Evolutionary conservation across 768 basidiomycete genomes (phyloP).

Genomic region (Termitomyces sp.): DNA sequence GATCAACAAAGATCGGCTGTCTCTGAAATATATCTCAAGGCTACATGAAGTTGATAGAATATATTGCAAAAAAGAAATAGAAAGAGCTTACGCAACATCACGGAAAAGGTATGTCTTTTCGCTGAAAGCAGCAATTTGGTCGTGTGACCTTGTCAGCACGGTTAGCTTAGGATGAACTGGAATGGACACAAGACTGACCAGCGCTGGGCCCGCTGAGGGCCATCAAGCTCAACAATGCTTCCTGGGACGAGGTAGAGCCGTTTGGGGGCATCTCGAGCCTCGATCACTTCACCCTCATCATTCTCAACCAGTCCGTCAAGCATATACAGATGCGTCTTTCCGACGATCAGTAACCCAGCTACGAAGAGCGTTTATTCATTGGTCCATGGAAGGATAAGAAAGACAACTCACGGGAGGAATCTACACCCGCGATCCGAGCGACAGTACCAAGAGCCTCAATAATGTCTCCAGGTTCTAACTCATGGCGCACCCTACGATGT

Average conservation of each 20-base stretch:
- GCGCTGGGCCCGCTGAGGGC: conserved; percentile 73
- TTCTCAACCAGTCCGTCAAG: conserved; percentile 85
- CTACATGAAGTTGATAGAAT: conserved; percentile 28
- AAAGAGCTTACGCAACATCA: conserved; percentile 72
- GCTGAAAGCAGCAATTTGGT: conserved; percentile 71
- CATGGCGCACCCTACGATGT: conserved; percentile 78
- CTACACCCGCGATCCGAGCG: conserved; percentile 83
- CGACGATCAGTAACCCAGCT: conserved; percentile 89
- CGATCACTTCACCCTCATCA: conserved; percentile 83
- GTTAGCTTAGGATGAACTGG: background rate
- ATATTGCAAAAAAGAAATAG: background rate
- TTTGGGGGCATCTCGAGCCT: conserved; percentile 79
- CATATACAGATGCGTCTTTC: conserved; percentile 82
- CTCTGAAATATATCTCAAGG: conserved; percentile 89
- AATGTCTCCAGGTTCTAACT: conserved; percentile 84
- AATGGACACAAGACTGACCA: conserved; percentile 46
- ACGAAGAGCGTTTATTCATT: background rate
- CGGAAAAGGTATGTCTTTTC: conserved; percentile 86
- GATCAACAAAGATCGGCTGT: conserved; percentile 80
- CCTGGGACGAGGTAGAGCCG: conserved; percentile 81
- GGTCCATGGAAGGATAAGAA: background rate
- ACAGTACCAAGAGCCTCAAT: conserved; percentile 86
- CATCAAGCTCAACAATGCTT: conserved; percentile 73
- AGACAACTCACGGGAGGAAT: conserved; percentile 74
- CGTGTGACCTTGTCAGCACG: conserved; percentile 54